phyloP scores from a whole-genome alignment of 768 basidiomycete genomes.

The Leccinum subtestaceum region DNA sequence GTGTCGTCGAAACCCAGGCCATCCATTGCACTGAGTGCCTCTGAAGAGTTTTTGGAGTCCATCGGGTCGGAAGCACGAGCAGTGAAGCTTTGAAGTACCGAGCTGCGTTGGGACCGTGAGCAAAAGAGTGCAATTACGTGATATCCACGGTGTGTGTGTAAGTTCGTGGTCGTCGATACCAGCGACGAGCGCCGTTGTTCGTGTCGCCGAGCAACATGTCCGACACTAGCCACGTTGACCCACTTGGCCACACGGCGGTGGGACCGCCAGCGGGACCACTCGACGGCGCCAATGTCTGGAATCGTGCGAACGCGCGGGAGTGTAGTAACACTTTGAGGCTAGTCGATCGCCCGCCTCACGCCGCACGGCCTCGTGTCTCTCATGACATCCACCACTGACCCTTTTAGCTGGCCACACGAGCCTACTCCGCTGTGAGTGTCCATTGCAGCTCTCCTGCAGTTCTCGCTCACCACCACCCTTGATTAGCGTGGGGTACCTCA shows the following conservation, averaged over 20 bases:
- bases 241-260: not conserved
- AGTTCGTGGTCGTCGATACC: constrained; percentile 8
- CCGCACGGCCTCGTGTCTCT: constrained; percentile 36
- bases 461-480: constrained; percentile 12
- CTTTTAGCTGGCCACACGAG: constrained; percentile 46
- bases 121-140: constrained; percentile 26
- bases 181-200: constrained; percentile 8
- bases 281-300: constrained; percentile 16
- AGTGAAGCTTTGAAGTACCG: not conserved
- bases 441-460: constrained; percentile 9
- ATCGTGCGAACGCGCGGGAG: constrained; percentile 30
- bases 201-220: constrained; percentile 2
- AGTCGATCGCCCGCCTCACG: constrained; percentile 27
- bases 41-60: constrained; percentile 26
- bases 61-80: constrained; percentile 4
- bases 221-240: constrained; percentile 1
- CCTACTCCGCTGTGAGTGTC: constrained; percentile 51
- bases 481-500: constrained; percentile 55
- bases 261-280: constrained; percentile 5
- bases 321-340: constrained; percentile 19
- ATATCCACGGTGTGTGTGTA: constrained; percentile 3
- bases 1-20: constrained; percentile 60
- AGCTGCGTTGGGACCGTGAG: constrained; percentile 16
- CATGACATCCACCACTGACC: constrained; percentile 48
- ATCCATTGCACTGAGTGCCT: constrained; percentile 38